Conservation (phyloP, 108 stramenopile species). For the Bacterosira constricta region DNA sequence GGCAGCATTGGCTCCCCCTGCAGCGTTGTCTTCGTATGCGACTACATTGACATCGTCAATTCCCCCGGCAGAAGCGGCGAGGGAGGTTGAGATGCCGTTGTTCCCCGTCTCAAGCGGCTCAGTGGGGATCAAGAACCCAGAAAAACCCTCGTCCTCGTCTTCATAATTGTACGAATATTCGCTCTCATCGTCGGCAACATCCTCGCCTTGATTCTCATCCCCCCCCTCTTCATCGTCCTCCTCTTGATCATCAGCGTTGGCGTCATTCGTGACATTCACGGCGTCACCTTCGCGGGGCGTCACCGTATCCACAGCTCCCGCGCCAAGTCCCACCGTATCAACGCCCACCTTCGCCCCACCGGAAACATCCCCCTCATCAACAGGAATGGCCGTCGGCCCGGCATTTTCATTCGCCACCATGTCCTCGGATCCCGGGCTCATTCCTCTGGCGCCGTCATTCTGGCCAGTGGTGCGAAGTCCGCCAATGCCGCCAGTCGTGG, state of each 20-base stretch:
- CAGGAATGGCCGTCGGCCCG: slow-evolving; percentile 1
- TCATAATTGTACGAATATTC: slow-evolving; percentile 82
- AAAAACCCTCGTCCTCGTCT: slow-evolving; percentile 83
- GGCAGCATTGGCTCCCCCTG: too few relatives aligned
- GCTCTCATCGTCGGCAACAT: slow-evolving; percentile 59
- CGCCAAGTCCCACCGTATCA: not conserved
- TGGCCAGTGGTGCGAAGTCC: not conserved
- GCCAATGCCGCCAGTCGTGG: not conserved
- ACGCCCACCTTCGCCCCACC: not conserved
- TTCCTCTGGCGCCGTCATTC: not conserved
- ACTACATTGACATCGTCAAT: slow-evolving; percentile 9
- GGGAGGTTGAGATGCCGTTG: not conserved
- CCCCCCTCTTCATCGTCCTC: slow-evolving; percentile 20
- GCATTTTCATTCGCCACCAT: not conserved
- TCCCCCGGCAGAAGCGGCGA: slow-evolving; percentile 16
- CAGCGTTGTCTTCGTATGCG: slow-evolving; percentile 6
- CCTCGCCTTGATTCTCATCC: slow-evolving; percentile 36
- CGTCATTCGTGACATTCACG: not conserved
- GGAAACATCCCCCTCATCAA: slow-evolving; percentile 8
- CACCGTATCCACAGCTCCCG: not conserved
- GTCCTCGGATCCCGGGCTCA: not conserved
- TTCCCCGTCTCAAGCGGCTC: slow-evolving; percentile 12
- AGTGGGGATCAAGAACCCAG: slow-evolving; percentile 68
- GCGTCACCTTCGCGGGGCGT: slow-evolving; percentile 4
- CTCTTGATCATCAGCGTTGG: not conserved